These are phyloP conservation scores for Penicillium sp. DNA, from an alignment of 2,329 filamentous ascomycete genomes.

Conservation along the genomic window DNA sequence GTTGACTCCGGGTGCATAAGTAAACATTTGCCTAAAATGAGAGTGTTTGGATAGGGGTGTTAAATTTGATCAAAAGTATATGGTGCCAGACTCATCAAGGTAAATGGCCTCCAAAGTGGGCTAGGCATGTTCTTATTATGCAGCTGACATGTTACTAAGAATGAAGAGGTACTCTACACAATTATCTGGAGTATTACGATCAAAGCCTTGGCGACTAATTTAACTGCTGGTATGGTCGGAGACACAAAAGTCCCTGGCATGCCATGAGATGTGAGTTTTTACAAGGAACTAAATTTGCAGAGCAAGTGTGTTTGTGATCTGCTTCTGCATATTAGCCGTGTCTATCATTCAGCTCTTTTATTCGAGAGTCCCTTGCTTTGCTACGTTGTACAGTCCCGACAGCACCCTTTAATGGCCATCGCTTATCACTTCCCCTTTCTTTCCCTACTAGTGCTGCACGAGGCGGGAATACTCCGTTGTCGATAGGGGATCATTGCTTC, in stretches of 20 bases:
- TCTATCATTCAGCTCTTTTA: slow-evolving; percentile 15
- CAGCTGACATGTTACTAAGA: slow-evolving; percentile 6
- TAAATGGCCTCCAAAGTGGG: not conserved
- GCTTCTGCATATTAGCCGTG: slow-evolving; percentile 13
- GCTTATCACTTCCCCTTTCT: slow-evolving; percentile 7
- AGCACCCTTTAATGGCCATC: not conserved
- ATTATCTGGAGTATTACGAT: not conserved
- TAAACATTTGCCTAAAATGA: not conserved
- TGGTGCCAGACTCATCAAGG: slow-evolving; percentile 7
- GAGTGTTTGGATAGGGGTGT: slow-evolving; percentile 5
- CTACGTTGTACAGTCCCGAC: slow-evolving; percentile 14
- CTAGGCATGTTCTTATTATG: not conserved
- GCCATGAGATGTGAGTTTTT: slow-evolving; percentile 1
- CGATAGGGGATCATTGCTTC: slow-evolving; percentile 9
- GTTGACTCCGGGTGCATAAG: not conserved
- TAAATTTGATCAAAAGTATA: slow-evolving; percentile 14
- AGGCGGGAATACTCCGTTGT: slow-evolving; percentile 10
- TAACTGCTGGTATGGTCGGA: not conserved
- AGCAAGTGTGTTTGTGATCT: slow-evolving; percentile 16
- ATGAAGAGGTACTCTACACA: not conserved
- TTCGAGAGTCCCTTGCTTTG: slow-evolving; percentile 19
- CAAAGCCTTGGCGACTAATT: not conserved
- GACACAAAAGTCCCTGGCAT: slow-evolving; percentile 16
- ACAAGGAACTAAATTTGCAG: not conserved
- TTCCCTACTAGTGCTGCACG: slow-evolving; percentile 5